Base-by-base conservation (phyloP, 2,329 filamentous ascomycete species). In the Dactylellina sp. region DNA sequence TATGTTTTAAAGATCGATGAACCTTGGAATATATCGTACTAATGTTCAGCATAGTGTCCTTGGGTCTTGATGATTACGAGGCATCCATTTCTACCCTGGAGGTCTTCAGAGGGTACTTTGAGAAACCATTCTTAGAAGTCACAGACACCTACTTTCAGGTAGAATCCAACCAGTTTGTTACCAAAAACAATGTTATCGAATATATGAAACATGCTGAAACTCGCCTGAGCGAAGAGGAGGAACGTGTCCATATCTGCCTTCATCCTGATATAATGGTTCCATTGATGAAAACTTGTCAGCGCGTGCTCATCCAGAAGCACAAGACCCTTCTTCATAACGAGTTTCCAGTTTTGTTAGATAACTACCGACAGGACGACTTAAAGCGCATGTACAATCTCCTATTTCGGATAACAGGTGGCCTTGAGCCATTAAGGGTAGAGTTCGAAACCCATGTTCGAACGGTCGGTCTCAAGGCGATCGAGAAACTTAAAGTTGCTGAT, bases 401-500 rank as follows among this genome's bases (percentile, higher is more conserved):
- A 1, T 91, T 91, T 0, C 87, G 93, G 57, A 97, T 99, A 76
- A 90, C 91, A 6, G 93, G 97, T 71, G 95, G 95, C 0, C 84
- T 99, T 18, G 94, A 98, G 61, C 94, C 95, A 9, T 85, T 99
- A 0, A 87, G 96, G 49, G 87, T 87, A 46, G 90, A 89, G 64
- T 99, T 99, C 79, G 95, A 99, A 83, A 89, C 88, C 0, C 95
- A 99, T 79, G 95, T 99, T 20, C 86, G 93, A 40, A 95, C 93
- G 79, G 93, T 93, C 39, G 95, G 95, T 76, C 84, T 96, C 74
- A 87, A 89, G 39, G 94, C 95, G 0, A 92, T 98, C 16, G 89
- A 95, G 78, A 98, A 97, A n/a, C n/a, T n/a, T n/a, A n/a, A n/a
- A 84, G 90, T 98, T 50, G 89, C 93, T 6, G 77, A 78, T 5